Percentiles rank a stretch among this genome's conserved stretches.
phyloP scores from a whole-genome alignment of 306 rosid genomes.

The Phaseolus lunatus region DNA sequence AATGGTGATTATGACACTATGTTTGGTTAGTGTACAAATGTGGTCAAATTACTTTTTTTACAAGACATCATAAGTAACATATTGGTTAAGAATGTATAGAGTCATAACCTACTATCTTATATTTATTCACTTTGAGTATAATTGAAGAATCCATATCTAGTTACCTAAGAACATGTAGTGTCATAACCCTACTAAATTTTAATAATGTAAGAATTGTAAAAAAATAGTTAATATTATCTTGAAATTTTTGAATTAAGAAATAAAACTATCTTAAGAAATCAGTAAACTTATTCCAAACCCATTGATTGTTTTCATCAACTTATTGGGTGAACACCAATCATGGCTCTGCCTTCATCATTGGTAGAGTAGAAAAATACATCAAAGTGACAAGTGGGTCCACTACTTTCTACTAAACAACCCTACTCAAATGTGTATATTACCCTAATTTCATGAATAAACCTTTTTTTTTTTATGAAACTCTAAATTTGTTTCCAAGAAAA shows the following conservation, averaged over 20 bases:
- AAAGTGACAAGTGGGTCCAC: slow-evolving; percentile 41
- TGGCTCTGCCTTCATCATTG: slow-evolving; percentile 26
- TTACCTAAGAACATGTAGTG: not conserved
- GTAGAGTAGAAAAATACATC: not conserved
- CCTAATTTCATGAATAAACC: slow-evolving; percentile 6
- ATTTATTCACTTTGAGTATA: slow-evolving; percentile 48
- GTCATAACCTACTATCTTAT: slow-evolving; percentile 2
- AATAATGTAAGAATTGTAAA: too few species aligned
- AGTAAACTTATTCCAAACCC: slow-evolving; percentile 13
- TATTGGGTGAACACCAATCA: slow-evolving; percentile 37
- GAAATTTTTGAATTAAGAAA: too few species aligned
- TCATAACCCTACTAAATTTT: too few species aligned
- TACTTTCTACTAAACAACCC: not conserved
- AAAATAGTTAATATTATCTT: too few species aligned
- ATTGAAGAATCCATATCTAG: slow-evolving; percentile 26
- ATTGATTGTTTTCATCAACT: slow-evolving; percentile 32
- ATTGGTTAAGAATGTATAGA: slow-evolving; percentile 23
- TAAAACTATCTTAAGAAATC: too few species aligned
- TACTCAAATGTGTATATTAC: not conserved
- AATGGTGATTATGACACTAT: slow-evolving; percentile 23
- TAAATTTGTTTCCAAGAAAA: not conserved
- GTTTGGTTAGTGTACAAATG: not conserved
- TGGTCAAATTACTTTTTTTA: slow-evolving; percentile 36
- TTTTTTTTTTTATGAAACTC: not conserved
- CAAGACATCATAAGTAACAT: slow-evolving; percentile 42